Conservation (phyloP, 768 basidiomycete genomes). For the Pisolithus microcarpus region DNA sequence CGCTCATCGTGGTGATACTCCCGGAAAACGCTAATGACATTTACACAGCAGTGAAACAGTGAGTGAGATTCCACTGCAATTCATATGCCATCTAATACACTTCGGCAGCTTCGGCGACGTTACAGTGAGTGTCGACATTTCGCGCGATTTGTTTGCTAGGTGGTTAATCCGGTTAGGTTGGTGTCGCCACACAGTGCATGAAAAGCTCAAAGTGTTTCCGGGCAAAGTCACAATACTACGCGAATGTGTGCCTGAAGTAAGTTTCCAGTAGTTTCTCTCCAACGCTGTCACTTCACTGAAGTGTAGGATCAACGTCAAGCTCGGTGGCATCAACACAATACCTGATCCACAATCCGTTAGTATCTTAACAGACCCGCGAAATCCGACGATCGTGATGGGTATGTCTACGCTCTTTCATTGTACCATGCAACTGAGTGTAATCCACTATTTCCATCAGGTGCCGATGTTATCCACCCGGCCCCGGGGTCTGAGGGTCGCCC, state of each 20-base stretch:
- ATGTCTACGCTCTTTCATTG: slow-evolving; percentile 7
- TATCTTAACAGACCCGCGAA: slow-evolving; percentile 57
- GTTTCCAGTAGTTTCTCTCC: slow-evolving; percentile 17
- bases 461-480: slow-evolving; percentile 79
- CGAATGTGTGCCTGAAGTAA: slow-evolving; percentile 75
- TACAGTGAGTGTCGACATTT: slow-evolving; percentile 28
- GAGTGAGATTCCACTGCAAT: slow-evolving; percentile 20
- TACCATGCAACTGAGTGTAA: neutral
- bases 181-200: slow-evolving; percentile 75
- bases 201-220: slow-evolving; percentile 57
- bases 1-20: slow-evolving; percentile 58
- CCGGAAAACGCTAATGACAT: slow-evolving; percentile 73
- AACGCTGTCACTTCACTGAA: neutral
- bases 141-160: neutral
- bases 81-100: slow-evolving; percentile 1
- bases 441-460: slow-evolving; percentile 37
- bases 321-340: slow-evolving; percentile 76
- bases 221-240: slow-evolving; percentile 72
- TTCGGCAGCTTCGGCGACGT: slow-evolving; percentile 63
- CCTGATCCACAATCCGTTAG: slow-evolving; percentile 63
- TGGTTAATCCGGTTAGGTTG: slow-evolving; percentile 36
- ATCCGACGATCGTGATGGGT: slow-evolving; percentile 80
- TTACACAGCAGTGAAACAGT: slow-evolving; percentile 77
- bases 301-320: slow-evolving; percentile 70
- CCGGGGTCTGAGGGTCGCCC: slow-evolving; percentile 75